These are phyloP conservation scores for Phoma sp. DNA, from an alignment of 2,329 filamentous ascomycete genomes.

Conservation along the genomic window DNA sequence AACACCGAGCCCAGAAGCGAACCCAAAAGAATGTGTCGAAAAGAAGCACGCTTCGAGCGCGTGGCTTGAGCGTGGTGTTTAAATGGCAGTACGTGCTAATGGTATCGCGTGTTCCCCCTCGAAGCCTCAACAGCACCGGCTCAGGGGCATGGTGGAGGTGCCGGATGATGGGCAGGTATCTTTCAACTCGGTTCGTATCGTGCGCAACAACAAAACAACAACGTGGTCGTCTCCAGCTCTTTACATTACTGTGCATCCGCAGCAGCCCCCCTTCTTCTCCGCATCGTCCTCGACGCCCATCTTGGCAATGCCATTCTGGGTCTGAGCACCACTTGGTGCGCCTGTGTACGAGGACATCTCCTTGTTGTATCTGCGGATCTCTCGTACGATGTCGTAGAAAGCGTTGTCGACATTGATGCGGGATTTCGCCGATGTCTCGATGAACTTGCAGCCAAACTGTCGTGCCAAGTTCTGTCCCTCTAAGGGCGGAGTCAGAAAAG, in stretches of 20 bases:
- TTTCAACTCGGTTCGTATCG: conserved; percentile 25
- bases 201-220: conserved; percentile 21
- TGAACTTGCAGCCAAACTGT: conserved; percentile 95
- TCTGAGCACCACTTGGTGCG: conserved; percentile 61
- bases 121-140: conserved; percentile 27
- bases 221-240: conserved; percentile 13
- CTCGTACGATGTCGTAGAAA: conserved; percentile 97
- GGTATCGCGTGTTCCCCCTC: conserved; percentile 41
- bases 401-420: conserved; percentile 98
- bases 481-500: conserved; percentile 51
- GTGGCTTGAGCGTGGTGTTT: conserved; percentile 29
- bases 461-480: conserved; percentile 88
- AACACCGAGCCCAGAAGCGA: conserved; percentile 36
- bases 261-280: conserved; percentile 79
- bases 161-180: conserved; percentile 35
- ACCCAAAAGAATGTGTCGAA: conserved; percentile 35
- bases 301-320: conserved; percentile 68
- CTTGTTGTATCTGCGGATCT: conserved; percentile 98
- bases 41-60: conserved; percentile 21
- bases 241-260: conserved; percentile 87
- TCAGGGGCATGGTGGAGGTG: conserved; percentile 33
- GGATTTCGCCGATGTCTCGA: conserved; percentile 98
- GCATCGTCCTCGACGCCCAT: conserved; percentile 78
- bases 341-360: conserved; percentile 91
- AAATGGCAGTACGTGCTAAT: conserved; percentile 45